Base-by-base conservation (phyloP, 176 grass and related monocot genomes). In the Alopecurus myosuroides region DNA sequence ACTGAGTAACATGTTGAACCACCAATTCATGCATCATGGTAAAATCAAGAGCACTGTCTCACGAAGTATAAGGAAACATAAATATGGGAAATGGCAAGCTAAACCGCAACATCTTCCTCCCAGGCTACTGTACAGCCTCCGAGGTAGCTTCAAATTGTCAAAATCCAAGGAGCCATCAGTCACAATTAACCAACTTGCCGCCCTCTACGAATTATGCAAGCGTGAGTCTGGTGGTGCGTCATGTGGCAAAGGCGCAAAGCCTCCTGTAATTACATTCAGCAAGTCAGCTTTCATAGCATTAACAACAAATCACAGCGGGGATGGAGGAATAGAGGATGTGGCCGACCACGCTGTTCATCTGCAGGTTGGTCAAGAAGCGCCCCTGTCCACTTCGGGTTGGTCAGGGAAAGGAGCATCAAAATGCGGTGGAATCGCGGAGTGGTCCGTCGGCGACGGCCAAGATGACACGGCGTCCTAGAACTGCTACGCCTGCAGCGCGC, bases 321-420 rank as follows among this genome's bases (percentile, higher is more conserved):
- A 98, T 98, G 77, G 95, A 94, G 63, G 95, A 94, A 85, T 97
- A 92, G 85, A 97, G 92, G 86, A 98, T 88, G 86, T 98, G 95
- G 23, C 95, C 95, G 15, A 95, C 84, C 37, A 98, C 90, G 65
- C 91, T 98, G 83, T 98, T 98, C 3, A 98, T 80, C 85, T 95
- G 95, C 14, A 79, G 8, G 67, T 98, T 77, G 78, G 57, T 93
- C 9, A 92, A 98, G 77, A 98, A 98, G 81, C 95, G 95, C 74
- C 92, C 95, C 22, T 98, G 95, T 14, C 95, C 95, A 85, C 95
- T 98, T n/a, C n/a, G n/a, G n/a, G n/a, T n/a, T n/a, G n/a, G n/a
- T n/a, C n/a, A n/a, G n/a, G n/a, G n/a, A n/a, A n/a, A n/a, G n/a
- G n/a, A n/a, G n/a, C n/a, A n/a, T n/a, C n/a, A n/a, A n/a, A n/a